phyloP scores from a whole-genome alignment of 768 basidiomycete genomes.

The Tulasnella sp. region DNA sequence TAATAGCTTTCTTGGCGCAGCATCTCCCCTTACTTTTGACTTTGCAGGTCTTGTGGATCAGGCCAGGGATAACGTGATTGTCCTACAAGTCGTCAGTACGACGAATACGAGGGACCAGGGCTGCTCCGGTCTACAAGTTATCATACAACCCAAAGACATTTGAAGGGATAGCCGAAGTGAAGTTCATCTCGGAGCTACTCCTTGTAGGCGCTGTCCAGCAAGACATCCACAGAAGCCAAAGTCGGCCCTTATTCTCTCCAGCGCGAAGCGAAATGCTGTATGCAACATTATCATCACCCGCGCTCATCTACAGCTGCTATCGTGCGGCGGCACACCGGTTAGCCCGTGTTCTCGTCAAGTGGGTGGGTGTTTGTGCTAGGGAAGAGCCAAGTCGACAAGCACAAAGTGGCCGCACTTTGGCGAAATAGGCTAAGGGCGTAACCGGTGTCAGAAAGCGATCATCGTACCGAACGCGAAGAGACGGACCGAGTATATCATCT shows the following conservation, averaged over 20 bases:
- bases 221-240: not conserved
- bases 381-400: slow-evolving; percentile 88
- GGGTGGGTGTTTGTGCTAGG: slow-evolving; percentile 96
- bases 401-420: slow-evolving; percentile 62
- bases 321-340: slow-evolving; percentile 86
- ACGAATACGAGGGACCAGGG: slow-evolving; percentile 18
- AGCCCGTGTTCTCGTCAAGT: slow-evolving; percentile 85
- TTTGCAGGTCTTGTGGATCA: slow-evolving; percentile 89
- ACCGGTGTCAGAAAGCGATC: not conserved
- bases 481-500: slow-evolving; percentile 86
- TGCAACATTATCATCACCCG: slow-evolving; percentile 93
- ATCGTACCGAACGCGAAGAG: no score
- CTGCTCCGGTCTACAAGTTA: slow-evolving; percentile 62
- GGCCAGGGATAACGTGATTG: slow-evolving; percentile 89
- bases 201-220: slow-evolving; percentile 72
- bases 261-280: slow-evolving; percentile 45
- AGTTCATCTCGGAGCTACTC: slow-evolving; percentile 94
- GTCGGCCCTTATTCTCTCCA: not conserved
- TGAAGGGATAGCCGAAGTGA: slow-evolving; percentile 94
- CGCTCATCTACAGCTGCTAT: slow-evolving; percentile 94
- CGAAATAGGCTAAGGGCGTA: not conserved
- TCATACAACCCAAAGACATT: slow-evolving; percentile 93
- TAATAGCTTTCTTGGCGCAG: not conserved
- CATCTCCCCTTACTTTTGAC: slow-evolving; percentile 65
- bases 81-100: slow-evolving; percentile 60